These are phyloP conservation scores for Bombardia bombarda DNA, from an alignment of 495 filamentous ascomycete species.

Conservation along the genomic window DNA sequence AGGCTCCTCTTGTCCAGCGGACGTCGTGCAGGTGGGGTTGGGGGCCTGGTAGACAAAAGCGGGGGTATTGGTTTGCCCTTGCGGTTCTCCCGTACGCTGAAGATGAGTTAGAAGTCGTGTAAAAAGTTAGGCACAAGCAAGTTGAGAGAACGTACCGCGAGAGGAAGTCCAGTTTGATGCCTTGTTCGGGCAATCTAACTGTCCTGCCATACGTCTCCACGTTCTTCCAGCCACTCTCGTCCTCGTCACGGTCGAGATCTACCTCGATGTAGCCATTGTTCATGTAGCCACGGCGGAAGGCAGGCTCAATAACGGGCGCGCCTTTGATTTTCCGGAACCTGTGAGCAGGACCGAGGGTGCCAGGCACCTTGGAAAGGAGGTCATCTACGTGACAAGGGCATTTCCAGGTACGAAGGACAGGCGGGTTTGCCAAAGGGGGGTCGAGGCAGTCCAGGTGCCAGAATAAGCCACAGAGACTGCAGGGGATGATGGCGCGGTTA, in stretches of 20 bases:
- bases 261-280: slow-evolving; percentile 80
- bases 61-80: slow-evolving; percentile 17
- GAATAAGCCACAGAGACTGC: slow-evolving; percentile 67
- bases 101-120: too few relatives aligned
- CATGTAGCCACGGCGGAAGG: slow-evolving; percentile 49
- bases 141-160: slow-evolving; percentile 37
- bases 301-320: slow-evolving; percentile 33
- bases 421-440: slow-evolving; percentile 73
- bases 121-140: too few relatives aligned
- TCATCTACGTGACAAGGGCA: slow-evolving; percentile 80
- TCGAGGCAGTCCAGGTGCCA: slow-evolving; percentile 93
- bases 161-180: slow-evolving; percentile 74
- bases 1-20: slow-evolving; percentile 11
- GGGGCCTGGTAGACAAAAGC: neutral
- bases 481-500: slow-evolving; percentile 61
- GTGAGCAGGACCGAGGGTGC: slow-evolving; percentile 38
- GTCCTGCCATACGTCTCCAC: slow-evolving; percentile 47
- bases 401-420: slow-evolving; percentile 66
- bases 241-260: slow-evolving; percentile 51
- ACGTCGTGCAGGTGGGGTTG: slow-evolving; percentile 4
- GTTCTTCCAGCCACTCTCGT: slow-evolving; percentile 30
- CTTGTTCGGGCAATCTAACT: slow-evolving; percentile 60
- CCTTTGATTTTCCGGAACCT: slow-evolving; percentile 46
- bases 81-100: slow-evolving; percentile 30
- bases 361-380: slow-evolving; percentile 33